Base-by-base conservation (phyloP, 352 stramenopile genomes). In the Globisporangium carolinianum region DNA sequence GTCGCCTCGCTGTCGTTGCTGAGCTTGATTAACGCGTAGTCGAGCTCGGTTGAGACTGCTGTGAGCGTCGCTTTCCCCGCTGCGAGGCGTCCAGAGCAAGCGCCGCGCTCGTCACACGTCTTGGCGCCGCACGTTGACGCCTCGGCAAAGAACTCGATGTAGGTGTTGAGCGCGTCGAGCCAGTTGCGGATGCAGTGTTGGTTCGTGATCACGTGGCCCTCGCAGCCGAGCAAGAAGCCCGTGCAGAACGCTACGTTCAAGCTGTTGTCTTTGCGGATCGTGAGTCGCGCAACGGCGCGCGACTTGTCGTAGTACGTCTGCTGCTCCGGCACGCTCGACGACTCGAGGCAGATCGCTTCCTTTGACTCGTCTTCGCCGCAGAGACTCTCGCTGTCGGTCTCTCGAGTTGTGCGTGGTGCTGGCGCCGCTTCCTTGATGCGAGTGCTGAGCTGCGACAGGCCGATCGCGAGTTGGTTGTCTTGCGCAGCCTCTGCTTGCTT, bases 131-230 rank as follows among this genome's bases (percentile, higher is more conserved):
- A 91, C 46, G 72, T 69, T 32, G 58, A 48, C 3, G 76, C 69
- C 62, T 92, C 67, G 3, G 83, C 79, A 10, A 79, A 73, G 58
- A 92, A 89, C 58, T 92, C 82, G 51, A 82, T 61, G 32, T 72
- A 72, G 4, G 80, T 90, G 56, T 88, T 88, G 41, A 78, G 57
- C 12, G 83, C 83, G 52, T 92, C 79, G 57, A 83, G 63, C 51
- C 61, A 75, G 35, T 77, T 64, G 18, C 69, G 46, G 17, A 92
- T 88, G 54, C 83, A 92, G 59, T 92, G 83, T 52, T 92, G 67
- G 69, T 92, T 92, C 11, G 83, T 92, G 56, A 92, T 64, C 54
- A 92, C 47, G 61, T 92, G 79, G 12, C 79, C 83, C 11, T 87
- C 78, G 57, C 80, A 88, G n/a, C 83, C 83, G 0, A 92, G 47